These are phyloP conservation scores for Aspergillus sp. DNA, from an alignment of 2,329 filamentous ascomycete genomes.

Conservation along the genomic window DNA sequence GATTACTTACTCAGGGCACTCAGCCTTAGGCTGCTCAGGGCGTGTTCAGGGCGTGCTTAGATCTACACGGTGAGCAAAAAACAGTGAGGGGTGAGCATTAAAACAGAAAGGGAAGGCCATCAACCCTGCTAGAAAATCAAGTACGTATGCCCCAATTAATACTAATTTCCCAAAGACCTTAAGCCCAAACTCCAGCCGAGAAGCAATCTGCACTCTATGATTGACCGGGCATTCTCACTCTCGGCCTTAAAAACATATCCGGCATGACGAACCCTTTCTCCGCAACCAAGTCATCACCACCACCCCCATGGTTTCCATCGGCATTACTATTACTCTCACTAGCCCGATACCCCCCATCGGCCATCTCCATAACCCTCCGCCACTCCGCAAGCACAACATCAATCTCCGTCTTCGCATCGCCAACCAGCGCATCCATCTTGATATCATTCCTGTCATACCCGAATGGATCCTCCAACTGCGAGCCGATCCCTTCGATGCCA, in stretches of 20 bases:
- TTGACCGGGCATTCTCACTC: constrained; percentile 10
- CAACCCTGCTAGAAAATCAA: too few relatives aligned
- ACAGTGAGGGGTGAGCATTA: too few relatives aligned
- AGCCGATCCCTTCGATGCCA: constrained; percentile 63
- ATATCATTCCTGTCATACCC: constrained; percentile 67
- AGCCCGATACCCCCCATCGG: constrained; percentile 13
- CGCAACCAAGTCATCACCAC: background rate
- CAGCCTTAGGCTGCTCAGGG: too few relatives aligned
- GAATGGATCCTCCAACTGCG: constrained; percentile 65
- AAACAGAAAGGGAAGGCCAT: too few relatives aligned
- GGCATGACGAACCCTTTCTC: constrained; percentile 20
- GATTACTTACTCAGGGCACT: too few relatives aligned
- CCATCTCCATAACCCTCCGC: constrained; percentile 37
- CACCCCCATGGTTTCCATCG: background rate
- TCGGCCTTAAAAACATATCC: constrained; percentile 32
- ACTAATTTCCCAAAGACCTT: background rate
- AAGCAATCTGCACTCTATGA: background rate
- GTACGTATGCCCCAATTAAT: background rate
- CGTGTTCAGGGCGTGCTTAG: too few relatives aligned
- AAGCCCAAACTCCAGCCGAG: too few relatives aligned
- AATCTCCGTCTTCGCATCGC: constrained; percentile 60
- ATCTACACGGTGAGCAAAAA: too few relatives aligned
- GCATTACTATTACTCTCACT: background rate
- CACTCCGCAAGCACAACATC: constrained; percentile 60
- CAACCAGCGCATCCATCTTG: constrained; percentile 66